Base-by-base conservation (phyloP, 108 stramenopile genomes). In the Craspedostauros australis region DNA sequence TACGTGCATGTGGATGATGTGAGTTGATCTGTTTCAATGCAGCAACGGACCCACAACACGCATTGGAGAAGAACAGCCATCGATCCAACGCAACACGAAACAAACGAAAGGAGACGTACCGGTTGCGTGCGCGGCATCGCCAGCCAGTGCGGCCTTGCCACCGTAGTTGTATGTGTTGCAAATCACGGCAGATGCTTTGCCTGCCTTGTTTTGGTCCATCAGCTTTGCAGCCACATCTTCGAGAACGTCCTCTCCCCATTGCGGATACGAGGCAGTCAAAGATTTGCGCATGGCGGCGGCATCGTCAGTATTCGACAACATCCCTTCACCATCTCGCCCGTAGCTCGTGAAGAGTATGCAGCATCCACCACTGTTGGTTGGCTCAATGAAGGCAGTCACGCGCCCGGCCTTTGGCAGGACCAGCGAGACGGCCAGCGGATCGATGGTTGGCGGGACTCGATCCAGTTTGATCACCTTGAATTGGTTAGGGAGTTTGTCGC, bases 71-170 rank as follows among this genome's bases (percentile, higher is more conserved):
- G n/a, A n/a, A n/a, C n/a, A n/a, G n/a, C n/a, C n/a, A n/a, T n/a
- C n/a, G n/a, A n/a, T n/a, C n/a, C n/a, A n/a, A n/a, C n/a, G n/a
- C n/a, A n/a, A n/a, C n/a, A n/a, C n/a, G n/a, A n/a, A n/a, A n/a
- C n/a, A n/a, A n/a, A n/a, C n/a, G n/a, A n/a, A n/a, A n/a, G n/a
- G n/a, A n/a, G n/a, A n/a, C n/a, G n/a, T n/a, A n/a, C n/a, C n/a
- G 0, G 86, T 88, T 1, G 86, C 80, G 57, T 88, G 86, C 14
- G 86, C 86, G 14, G 86, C 82, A 77, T 88, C 86, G 12, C 86
- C 86, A 5, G 64, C 66, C 14, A 88, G 45, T 8, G 63, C 86
- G 3, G 66, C 54, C 34, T 50, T 54, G 8, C 33, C 29, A 0
- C 27, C 31, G 28, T 61, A 81, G 54, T 76, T 58, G 59, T 80